phyloP scores from a whole-genome alignment of 1,284 basidiomycete genomes.

The Amylostereum chailletii region DNA sequence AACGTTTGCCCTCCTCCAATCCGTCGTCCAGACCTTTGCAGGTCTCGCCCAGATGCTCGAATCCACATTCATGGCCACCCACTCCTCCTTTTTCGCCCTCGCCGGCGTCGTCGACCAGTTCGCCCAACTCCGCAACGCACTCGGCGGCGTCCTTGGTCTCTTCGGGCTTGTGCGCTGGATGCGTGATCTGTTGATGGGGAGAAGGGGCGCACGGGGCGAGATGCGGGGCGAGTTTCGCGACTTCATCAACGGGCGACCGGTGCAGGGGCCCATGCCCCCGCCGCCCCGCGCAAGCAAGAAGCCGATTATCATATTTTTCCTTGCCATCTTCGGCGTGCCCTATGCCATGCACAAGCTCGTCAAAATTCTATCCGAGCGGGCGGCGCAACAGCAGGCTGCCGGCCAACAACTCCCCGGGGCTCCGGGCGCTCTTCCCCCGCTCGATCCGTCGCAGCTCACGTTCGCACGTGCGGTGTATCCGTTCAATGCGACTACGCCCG shows the following conservation, averaged over 20 bases:
- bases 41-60: constrained; percentile 98
- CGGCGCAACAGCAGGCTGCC: constrained; percentile 26
- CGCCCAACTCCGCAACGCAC: constrained; percentile 81
- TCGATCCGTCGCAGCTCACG: constrained; percentile 68
- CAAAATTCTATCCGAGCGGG: constrained; percentile 65
- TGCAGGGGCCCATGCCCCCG: constrained; percentile 41
- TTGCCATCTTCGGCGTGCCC: constrained; percentile 92
- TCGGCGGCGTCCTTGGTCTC: constrained; percentile 89
- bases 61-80: constrained; percentile 97
- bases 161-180: constrained; percentile 86
- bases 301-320: constrained; percentile 89
- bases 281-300: constrained; percentile 71
- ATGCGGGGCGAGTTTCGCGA: constrained; percentile 59
- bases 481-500: constrained; percentile 67
- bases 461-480: constrained; percentile 86
- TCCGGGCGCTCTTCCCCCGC: constrained; percentile 40
- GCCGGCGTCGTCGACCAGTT: constrained; percentile 97
- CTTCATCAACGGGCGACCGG: constrained; percentile 57
- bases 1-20: constrained; percentile 90
- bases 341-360: constrained; percentile 92
- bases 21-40: constrained; percentile 92
- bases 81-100: constrained; percentile 98
- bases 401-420: too few relatives aligned
- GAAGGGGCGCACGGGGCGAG: constrained; percentile 20
- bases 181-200: constrained; percentile 57